Evolutionary conservation across 2,329 filamentous ascomycete genomes (phyloP), one percentile per base, ranked within the genome.

Genomic region (Cytospora paraplurivora): DNA sequence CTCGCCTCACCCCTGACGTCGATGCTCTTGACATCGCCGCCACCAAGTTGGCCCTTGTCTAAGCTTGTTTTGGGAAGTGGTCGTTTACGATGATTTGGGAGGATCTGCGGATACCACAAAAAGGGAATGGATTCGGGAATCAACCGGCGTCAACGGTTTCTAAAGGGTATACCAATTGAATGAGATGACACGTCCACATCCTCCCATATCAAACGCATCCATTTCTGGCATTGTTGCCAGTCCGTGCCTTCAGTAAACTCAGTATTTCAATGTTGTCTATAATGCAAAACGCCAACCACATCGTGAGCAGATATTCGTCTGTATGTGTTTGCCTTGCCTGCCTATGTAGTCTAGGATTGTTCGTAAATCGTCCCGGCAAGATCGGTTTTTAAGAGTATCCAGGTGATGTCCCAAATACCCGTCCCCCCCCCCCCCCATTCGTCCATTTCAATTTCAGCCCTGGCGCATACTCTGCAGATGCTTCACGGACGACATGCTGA

Each of bases 11-110:
- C 64, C 84, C 93, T 68, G 95, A 99, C 80, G 93, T 98, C 73
- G 95, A 99, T 81, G 95, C 95, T 76, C 90, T 99, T 74, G 95
- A 99, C 84, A 97, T 99, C 82, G 96, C 95, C 70, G 96, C 95
- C 76, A 98, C 95, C 82, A 99, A 98, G 90, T 89, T 99, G 73
- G 90, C 90, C 73, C 95, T 99, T 76, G 95, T 98, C 79, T 98
- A 96, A 90, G 74, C 75, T 78, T 73, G 76, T 76, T 78, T 76
- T 76, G 76, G 77, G 77, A 75, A 76, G 77, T 75, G 56, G 50
- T 44, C 19, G 53, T n/a, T 44, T 34, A 47, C 55, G 27, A 57
- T 60, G 38, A 57, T 51, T 57, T 50, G 51, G 59, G 65, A 56
- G 35, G 65, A 52, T 57, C 59, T 55, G 17, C 59, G 51, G 51